Conservation (phyloP, 2,329 filamentous ascomycete genomes). For the Exophiala viscosa region DNA sequence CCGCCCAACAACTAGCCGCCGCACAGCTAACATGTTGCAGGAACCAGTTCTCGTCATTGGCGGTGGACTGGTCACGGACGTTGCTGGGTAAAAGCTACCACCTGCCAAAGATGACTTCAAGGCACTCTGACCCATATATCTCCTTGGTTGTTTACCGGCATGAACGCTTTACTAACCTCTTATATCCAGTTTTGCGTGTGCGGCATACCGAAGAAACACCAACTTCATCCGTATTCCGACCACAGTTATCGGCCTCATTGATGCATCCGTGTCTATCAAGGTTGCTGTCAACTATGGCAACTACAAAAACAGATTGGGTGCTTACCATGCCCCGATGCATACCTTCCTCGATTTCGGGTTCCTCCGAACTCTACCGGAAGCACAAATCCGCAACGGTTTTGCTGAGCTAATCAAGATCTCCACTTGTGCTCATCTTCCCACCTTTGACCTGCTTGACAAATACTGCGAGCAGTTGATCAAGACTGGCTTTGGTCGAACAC, state of each 20-base stretch:
- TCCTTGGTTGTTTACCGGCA: slow-evolving; percentile 24
- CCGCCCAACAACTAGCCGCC: slow-evolving; percentile 14
- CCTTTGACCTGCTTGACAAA: slow-evolving; percentile 65
- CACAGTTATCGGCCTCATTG: slow-evolving; percentile 70
- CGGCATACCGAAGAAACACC: slow-evolving; percentile 67
- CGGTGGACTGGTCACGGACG: slow-evolving; percentile 68
- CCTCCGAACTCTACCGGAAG: slow-evolving; percentile 62
- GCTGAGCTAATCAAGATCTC: slow-evolving; percentile 75
- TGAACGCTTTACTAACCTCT: slow-evolving; percentile 29
- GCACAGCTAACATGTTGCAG: slow-evolving; percentile 32
- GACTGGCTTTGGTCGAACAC: slow-evolving; percentile 61
- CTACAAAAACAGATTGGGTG: slow-evolving; percentile 71
- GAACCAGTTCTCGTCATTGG: slow-evolving; percentile 65
- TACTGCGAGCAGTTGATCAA: slow-evolving; percentile 66
- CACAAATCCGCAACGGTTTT: slow-evolving; percentile 69
- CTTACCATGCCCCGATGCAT: slow-evolving; percentile 68
- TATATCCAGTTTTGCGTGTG: slow-evolving; percentile 60
- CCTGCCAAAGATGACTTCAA: slow-evolving; percentile 44
- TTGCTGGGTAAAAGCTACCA: slow-evolving; percentile 60
- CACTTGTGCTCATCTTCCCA: slow-evolving; percentile 62
- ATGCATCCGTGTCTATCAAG: slow-evolving; percentile 72
- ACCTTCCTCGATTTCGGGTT: slow-evolving; percentile 73
- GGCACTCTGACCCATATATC: slow-evolving; percentile 48
- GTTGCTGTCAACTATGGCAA: slow-evolving; percentile 74
- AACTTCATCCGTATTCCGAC: slow-evolving; percentile 72